phyloP scores from a whole-genome alignment of 2,329 filamentous ascomycete genomes.

The Penicillium sp. region DNA sequence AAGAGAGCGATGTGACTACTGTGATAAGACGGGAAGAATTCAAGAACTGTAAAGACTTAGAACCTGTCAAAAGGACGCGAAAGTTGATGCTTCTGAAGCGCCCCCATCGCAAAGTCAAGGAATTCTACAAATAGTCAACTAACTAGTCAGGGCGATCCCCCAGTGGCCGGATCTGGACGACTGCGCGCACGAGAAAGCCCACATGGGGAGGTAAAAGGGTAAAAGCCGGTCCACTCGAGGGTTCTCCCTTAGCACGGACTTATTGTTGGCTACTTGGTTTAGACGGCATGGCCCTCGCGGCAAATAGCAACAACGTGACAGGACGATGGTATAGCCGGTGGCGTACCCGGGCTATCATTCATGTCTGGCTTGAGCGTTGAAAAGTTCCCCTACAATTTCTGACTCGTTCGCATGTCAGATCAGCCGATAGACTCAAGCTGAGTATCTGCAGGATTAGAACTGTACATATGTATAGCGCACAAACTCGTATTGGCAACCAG shows the following conservation, averaged over 20 bases:
- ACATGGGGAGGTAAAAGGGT: slow-evolving; percentile 3
- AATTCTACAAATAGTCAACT: slow-evolving; percentile 12
- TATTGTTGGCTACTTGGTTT: slow-evolving; percentile 5
- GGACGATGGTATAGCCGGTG: slow-evolving; percentile 5
- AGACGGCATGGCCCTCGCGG: slow-evolving; percentile 10
- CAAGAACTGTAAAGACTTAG: slow-evolving; percentile 13
- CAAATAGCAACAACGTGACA: slow-evolving; percentile 13
- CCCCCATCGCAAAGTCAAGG: slow-evolving; percentile 10
- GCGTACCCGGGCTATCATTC: slow-evolving; percentile 5
- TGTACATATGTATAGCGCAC: not conserved
- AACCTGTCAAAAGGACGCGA: slow-evolving; percentile 11
- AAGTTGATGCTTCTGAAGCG: slow-evolving; percentile 12
- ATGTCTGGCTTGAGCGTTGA: slow-evolving; percentile 3
- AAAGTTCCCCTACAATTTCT: not conserved
- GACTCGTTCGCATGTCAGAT: not conserved
- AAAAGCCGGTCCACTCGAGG: slow-evolving; percentile 6
- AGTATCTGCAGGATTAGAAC: not conserved
- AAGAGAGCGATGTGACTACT: slow-evolving; percentile 14
- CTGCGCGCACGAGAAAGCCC: slow-evolving; percentile 18
- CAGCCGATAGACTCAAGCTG: slow-evolving; percentile 11
- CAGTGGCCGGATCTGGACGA: slow-evolving; percentile 1
- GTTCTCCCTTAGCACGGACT: slow-evolving; percentile 2
- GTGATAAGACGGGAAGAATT: slow-evolving; percentile 16
- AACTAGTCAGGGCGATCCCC: not conserved
- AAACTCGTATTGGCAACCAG: slow-evolving; percentile 8